Base-by-base conservation (phyloP, 2,329 filamentous ascomycete species). In the Talaromyces sp. region DNA sequence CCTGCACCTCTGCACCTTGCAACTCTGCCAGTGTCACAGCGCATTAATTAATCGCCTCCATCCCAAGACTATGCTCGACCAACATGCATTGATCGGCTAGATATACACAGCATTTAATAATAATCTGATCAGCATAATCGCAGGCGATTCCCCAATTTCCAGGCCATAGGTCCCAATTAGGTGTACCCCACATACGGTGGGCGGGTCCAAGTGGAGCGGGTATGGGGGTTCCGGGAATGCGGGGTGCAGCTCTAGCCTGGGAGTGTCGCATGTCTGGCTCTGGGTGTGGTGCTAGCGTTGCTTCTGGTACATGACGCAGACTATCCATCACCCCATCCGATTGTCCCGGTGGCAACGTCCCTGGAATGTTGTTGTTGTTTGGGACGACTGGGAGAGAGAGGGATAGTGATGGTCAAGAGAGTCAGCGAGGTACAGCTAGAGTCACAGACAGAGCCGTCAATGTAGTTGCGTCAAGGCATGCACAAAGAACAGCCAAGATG, bases 211-310 rank as follows among this genome's bases (percentile, higher is more conserved):
- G 60, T 62, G 60, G 57, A 58, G 57, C 58, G 52, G 27, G 32
- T 57, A 54, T 55, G 56, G 60, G 51, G 55, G 30, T 30, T 32
- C 33, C 58, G 59, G 55, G 61, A 65, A 63, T 62, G 63, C 63
- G 63, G 63, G 63, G 63, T 65, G 63, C 63, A 65, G 63, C 54
- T 36, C 58, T 64, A 63, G 61, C 33, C 49, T 17, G n/a, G n/a
- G 32, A 11, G 10, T 33, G 11, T 36, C 33, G 33, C 33, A 36
- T 15, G 52, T 33, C 52, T 28, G 4, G 25, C 11, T 33, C 52
- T 22, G 28, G 13, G 30, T 6, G 2, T 44, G 17, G 17, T 44
- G 39, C n/a, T 44, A 33, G 19, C 3, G 30, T 7, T 17, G 33
- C 52, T 42, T 32, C 55, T 54, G 51, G 52, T 13, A 25, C 42